Percentiles rank a stretch among this genome's conserved stretches.
These are phyloP conservation scores for Erysimum pusillum DNA, from an alignment of 441 rosid species.

Conservation along the genomic window DNA sequence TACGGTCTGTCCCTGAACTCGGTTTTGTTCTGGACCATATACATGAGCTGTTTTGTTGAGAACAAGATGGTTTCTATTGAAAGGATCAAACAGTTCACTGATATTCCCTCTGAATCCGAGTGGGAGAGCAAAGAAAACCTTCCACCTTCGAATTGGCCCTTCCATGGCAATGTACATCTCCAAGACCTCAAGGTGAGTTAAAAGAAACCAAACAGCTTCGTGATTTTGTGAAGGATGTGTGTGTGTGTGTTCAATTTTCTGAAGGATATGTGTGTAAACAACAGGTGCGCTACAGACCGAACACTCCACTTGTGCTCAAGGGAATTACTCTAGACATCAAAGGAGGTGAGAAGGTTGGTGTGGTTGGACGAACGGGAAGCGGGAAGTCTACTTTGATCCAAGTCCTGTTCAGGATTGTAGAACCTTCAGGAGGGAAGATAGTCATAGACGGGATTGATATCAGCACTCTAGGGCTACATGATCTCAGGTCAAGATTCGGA, in stretches of 20 bases:
- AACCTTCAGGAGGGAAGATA: conserved; percentile 80
- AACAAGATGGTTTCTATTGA: conserved; percentile 90
- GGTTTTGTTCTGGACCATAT: conserved; percentile 77
- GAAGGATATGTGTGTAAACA: conserved; percentile 16
- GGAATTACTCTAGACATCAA: conserved; percentile 75
- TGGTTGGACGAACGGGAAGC: conserved; percentile 92
- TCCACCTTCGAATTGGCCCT: conserved; percentile 82
- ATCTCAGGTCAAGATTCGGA: conserved; percentile 88
- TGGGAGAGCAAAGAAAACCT: conserved; percentile 67
- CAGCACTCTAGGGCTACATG: conserved; percentile 72
- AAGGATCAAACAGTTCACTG: conserved; percentile 83
- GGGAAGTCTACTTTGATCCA: conserved; percentile 91
- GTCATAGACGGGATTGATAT: conserved; percentile 83
- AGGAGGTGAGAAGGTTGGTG: conserved; percentile 87
- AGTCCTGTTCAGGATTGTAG: conserved; percentile 85
- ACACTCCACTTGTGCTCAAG: conserved; percentile 80
- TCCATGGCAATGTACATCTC: conserved; percentile 68
- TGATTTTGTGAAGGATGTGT: conserved; percentile 4
- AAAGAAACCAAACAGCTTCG: neutral
- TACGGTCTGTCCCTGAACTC: conserved; percentile 83
- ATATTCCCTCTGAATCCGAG: conserved; percentile 71
- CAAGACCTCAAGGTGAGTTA: conserved; percentile 70
- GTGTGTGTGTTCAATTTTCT: neutral
- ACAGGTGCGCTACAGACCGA: conserved; percentile 90
- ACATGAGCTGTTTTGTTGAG: conserved; percentile 84